Base-by-base conservation (phyloP, 106 monocot species). In the Dioscorea dumetorum region DNA sequence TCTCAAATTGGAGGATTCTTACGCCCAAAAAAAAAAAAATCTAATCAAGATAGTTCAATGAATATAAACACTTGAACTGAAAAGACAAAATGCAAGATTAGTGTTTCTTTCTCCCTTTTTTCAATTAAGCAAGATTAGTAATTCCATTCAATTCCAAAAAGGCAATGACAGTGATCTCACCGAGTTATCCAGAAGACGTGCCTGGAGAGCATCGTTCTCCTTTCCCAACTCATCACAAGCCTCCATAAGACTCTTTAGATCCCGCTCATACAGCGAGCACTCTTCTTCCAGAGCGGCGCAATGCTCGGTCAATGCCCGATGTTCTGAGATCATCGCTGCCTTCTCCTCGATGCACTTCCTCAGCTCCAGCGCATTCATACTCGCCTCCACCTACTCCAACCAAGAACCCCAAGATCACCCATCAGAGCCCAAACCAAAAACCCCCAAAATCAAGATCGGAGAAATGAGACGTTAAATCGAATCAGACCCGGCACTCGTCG, bases 341-440 rank as follows among this genome's bases (percentile, higher is more conserved):
- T 86, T 95, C 69, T 91, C 95, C 78, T 91, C 81, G 18, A 88
- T 50, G 78, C 83, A 90, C 71, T 67, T 70, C 67, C 76, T 80
- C 74, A 90, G n/a, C 12, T 78, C 90, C 57, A 67, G 74, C 8
- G 90, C 94, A 57, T 79, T 94, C 94, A 91, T 91, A 64, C 57
- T 83, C 41, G 90, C 82, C 74, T 94, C 94, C 24, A 87, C 82
- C 94, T 94, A 49, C 18, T 16, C 6, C 41, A 41, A 41, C 41
- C 0, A 10, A 41, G 23, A 60, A 60, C 6, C 8, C 21, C 21
- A 60, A 13, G 68, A 77, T 59, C 58, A 57, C n/a, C 34, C 57
- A 10, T 22, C 60, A 18, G 7, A 65, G 64, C 35, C 8, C 8
- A 22, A 20, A 20, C 51, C 24, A 19, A 66, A n/a, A 9, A 24